A percentile compares a stretch with the other conserved stretches of the same genome.
Conservation (phyloP, 306 rosid genomes). For the Quercus bicolor region DNA sequence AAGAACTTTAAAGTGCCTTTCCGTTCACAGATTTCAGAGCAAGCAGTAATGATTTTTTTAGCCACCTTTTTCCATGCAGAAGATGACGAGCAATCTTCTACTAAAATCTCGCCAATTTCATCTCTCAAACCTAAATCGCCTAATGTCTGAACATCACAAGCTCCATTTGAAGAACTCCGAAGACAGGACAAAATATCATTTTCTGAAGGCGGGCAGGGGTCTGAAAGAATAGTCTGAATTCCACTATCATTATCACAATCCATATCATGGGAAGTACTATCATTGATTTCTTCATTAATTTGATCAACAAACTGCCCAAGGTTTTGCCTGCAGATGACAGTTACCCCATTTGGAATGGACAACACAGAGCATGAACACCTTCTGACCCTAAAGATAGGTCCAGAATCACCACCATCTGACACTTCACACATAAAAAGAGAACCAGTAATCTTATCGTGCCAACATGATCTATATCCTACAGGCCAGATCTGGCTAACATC, state of each 20-base stretch:
- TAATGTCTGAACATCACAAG: constrained; percentile 28
- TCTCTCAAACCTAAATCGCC: constrained; percentile 35
- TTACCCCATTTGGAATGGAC: constrained; percentile 59
- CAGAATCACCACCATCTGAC: constrained; percentile 85
- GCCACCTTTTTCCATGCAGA: constrained; percentile 76
- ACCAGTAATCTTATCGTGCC: constrained; percentile 93
- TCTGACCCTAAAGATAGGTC: constrained; percentile 76
- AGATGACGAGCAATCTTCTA: constrained; percentile 62
- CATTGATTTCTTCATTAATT: constrained; percentile 41
- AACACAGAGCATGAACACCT: constrained; percentile 67
- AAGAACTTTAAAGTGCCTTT: constrained; percentile 54
- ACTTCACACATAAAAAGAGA: constrained; percentile 79
- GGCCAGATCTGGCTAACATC: constrained; percentile 65
- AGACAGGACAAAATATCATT: constrained; percentile 72
- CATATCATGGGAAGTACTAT: constrained; percentile 27
- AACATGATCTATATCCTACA: constrained; percentile 76
- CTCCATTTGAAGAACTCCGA: constrained; percentile 35
- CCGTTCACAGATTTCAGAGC: constrained; percentile 55
- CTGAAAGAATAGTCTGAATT: constrained; percentile 66
- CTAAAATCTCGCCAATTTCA: constrained; percentile 82
- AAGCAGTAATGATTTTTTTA: constrained; percentile 53
- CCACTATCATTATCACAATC: constrained; percentile 43
- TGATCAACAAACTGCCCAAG: constrained; percentile 36
- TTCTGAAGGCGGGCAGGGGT: constrained; percentile 57
- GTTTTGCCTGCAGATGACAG: constrained; percentile 46